Conservation (phyloP, 1,284 basidiomycete species). For the Naganishia liquefaciens region DNA sequence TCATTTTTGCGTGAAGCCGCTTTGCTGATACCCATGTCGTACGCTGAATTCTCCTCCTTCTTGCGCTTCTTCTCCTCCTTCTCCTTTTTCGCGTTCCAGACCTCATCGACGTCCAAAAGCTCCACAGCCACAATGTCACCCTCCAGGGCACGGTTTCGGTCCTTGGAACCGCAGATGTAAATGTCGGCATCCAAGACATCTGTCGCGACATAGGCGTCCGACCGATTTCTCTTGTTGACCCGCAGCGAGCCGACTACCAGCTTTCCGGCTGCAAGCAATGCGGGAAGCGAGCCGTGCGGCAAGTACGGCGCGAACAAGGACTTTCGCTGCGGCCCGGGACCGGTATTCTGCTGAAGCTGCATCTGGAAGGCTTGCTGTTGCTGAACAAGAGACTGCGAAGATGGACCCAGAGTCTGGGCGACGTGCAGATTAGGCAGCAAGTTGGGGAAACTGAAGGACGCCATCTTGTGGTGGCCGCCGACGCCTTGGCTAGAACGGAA, state of each 20-base stretch:
- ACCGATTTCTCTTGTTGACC: slow-evolving; percentile 98
- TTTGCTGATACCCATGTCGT: slow-evolving; percentile 65
- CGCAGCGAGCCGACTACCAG: slow-evolving; percentile 95
- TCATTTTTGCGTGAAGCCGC: slow-evolving; percentile 72
- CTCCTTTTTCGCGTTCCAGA: slow-evolving; percentile 99
- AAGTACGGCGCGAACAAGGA: slow-evolving; percentile 98
- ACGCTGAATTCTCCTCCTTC: slow-evolving; percentile 97
- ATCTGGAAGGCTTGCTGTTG: slow-evolving; percentile 76
- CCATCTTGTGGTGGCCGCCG: slow-evolving; percentile 93
- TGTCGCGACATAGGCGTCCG: slow-evolving; percentile 98
- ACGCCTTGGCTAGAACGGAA: slow-evolving; percentile 68
- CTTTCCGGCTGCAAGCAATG: slow-evolving; percentile 95
- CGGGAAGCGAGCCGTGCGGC: slow-evolving; percentile 94
- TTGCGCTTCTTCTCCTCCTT: slow-evolving; percentile 99
- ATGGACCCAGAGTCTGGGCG: slow-evolving; percentile 76
- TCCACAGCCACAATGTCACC: slow-evolving; percentile 99
- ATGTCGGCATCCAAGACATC: slow-evolving; percentile 98
- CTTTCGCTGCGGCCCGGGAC: slow-evolving; percentile 89
- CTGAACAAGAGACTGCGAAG: slow-evolving; percentile 64
- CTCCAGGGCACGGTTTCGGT: slow-evolving; percentile 96
- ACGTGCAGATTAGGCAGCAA: slow-evolving; percentile 95
- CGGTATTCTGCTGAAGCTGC: slow-evolving; percentile 80
- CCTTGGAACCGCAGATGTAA: slow-evolving; percentile 97
- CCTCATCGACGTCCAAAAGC: slow-evolving; percentile 94
- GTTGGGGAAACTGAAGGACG: slow-evolving; percentile 95